Evolutionary conservation across 805 yeast genomes (phyloP).

Genomic region (Zygoascus tannicola): DNA sequence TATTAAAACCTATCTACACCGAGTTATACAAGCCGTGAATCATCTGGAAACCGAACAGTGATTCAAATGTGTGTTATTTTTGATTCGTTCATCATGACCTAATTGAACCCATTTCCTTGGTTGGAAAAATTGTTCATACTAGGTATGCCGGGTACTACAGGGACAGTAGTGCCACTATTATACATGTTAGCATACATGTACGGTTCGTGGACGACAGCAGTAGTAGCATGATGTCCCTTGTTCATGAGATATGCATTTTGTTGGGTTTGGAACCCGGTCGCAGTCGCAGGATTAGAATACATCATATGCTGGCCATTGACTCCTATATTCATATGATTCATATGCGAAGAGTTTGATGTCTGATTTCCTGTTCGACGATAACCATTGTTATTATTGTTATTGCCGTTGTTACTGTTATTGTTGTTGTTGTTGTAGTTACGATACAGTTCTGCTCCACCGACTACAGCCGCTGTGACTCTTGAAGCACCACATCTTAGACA

Average conservation of each 20-base stretch:
- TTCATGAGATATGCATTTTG: not conserved
- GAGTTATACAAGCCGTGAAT: too few relatives aligned
- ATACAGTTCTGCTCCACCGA: conserved; percentile 5
- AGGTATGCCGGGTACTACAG: not conserved
- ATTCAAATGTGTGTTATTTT: too few relatives aligned
- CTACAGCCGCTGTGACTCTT: conserved; percentile 27
- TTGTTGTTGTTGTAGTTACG: not conserved
- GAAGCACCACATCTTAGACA: conserved; percentile 87
- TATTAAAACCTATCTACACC: too few relatives aligned
- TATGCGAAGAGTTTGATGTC: not conserved
- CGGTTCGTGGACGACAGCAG: not conserved
- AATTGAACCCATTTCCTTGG: not conserved
- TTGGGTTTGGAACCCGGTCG: not conserved
- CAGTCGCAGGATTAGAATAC: not conserved
- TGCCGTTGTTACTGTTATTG: not conserved
- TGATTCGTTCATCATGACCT: too few relatives aligned
- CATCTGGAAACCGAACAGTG: too few relatives aligned
- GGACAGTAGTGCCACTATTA: not conserved
- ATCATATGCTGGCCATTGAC: not conserved
- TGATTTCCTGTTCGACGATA: not conserved
- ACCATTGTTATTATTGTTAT: not conserved
- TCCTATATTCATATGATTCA: not conserved
- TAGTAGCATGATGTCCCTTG: not conserved
- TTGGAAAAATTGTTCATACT: not conserved
- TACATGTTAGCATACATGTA: not conserved